These are phyloP conservation scores for Lasiodiplodia theobromae DNA, from an alignment of 2,329 filamentous ascomycete genomes.

Conservation along the genomic window DNA sequence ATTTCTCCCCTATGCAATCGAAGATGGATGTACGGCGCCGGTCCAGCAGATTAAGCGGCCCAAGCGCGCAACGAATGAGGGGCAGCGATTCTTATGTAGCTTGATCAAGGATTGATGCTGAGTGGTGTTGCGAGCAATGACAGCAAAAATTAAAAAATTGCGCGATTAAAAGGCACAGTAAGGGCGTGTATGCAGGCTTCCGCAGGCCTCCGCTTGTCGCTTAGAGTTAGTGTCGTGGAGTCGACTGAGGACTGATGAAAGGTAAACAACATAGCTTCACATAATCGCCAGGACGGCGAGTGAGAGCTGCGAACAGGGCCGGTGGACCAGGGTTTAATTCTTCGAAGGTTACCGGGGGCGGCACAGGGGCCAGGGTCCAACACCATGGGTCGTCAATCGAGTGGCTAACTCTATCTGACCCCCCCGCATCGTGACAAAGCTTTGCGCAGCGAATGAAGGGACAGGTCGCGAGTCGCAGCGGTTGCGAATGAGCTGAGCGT, in stretches of 20 bases:
- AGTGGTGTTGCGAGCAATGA: not conserved
- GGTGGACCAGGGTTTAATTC: not conserved
- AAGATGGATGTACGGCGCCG: not conserved
- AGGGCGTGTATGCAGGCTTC: not conserved
- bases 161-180: constrained; percentile 10
- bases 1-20: not conserved
- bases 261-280: not conserved
- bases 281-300: not conserved
- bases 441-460: not conserved
- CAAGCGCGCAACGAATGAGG: not conserved
- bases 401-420: constrained; percentile 24
- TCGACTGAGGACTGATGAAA: not conserved
- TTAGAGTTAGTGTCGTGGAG: constrained; percentile 20
- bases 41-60: not conserved
- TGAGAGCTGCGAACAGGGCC: not conserved
- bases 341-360: not conserved
- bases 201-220: constrained; percentile 2
- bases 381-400: constrained; percentile 2
- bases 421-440: constrained; percentile 14
- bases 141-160: constrained; percentile 14
- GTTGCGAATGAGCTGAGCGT: not conserved
- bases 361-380: not conserved
- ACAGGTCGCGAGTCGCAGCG: not conserved
- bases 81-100: not conserved
- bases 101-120: not conserved